Evolutionary conservation across 2,329 filamentous ascomycete genomes (phyloP).

Genomic region (Exophiala bonariae): DNA sequence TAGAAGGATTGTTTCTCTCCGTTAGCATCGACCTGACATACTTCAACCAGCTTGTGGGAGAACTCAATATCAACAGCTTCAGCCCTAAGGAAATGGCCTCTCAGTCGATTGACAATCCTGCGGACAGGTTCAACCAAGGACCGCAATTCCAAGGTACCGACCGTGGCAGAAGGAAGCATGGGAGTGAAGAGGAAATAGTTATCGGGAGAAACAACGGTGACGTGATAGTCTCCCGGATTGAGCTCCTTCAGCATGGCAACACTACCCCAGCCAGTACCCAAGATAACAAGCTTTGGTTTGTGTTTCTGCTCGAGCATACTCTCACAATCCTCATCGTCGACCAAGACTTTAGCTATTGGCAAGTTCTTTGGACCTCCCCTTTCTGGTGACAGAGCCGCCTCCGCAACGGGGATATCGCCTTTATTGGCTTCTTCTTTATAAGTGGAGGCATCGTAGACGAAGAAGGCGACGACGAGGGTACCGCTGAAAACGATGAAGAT

Average conservation of each 20-base stretch:
- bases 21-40: conserved; percentile 68
- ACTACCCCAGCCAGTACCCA: conserved; percentile 94
- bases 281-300: conserved; percentile 88
- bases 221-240: conserved; percentile 88
- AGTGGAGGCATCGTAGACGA: conserved; percentile 89
- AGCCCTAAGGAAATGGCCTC: conserved; percentile 87
- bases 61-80: conserved; percentile 88
- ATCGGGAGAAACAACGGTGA: conserved; percentile 89
- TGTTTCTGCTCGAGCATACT: conserved; percentile 71
- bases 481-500: conserved; percentile 72
- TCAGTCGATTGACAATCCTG: conserved; percentile 73
- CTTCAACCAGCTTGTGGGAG: conserved; percentile 84
- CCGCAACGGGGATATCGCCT: conserved; percentile 80
- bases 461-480: conserved; percentile 75
- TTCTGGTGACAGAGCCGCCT: conserved; percentile 76
- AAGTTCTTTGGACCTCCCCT: conserved; percentile 91
- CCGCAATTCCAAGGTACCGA: conserved; percentile 87
- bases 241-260: conserved; percentile 88
- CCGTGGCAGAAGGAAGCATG: conserved; percentile 95
- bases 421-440: conserved; percentile 69
- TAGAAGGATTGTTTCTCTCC: conserved; percentile 85
- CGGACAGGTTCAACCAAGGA: conserved; percentile 92
- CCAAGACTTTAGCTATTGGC: conserved; percentile 81
- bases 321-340: conserved; percentile 83
- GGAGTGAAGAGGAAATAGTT: conserved; percentile 99